Base-by-base conservation (phyloP, 2,329 filamentous ascomycete species). In the Alternaria sp. region DNA sequence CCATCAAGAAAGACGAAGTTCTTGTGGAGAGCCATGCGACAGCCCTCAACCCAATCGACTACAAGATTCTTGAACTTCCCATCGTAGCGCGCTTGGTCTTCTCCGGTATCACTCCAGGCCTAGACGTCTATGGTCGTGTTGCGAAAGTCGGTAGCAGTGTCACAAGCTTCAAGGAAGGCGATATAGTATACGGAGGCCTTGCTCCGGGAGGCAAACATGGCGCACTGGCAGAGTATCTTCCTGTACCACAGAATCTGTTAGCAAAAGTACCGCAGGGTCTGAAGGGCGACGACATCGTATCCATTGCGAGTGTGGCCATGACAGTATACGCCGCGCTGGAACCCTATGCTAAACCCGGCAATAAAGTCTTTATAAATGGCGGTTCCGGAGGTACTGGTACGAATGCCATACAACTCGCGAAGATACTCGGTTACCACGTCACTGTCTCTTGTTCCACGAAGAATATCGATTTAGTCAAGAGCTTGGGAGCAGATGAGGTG, bases 371-470 rank as follows among this genome's bases (percentile, higher is more conserved):
- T 66, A 82, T 89, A 70, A 89, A 89, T 65, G 87, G 86, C 20
- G 87, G 86, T 0, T 85, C 82, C 8, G 88, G 88, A 22, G 88
- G 87, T 0, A 82, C 80, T 3, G 88, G 88, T 1, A 81, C 82
- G 0, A 87, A 83, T 54, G 84, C 80, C 0, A 85, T 89, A 55
- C 88, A 89, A 69, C 82, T 89, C 51, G 87, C 87, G 4, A 88
- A 88, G 70, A 77, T 78, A 0, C 67, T 85, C 3, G 87, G 86
- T 0, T 86, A 83, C 65, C 76, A 83, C 57, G 87, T 90, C 28
- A 85, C 83, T 2, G 78, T 80, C 6, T 83, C 81, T 3, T 90
- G 87, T 67, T 89, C 87, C 5, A 79, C 78, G 0, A 71, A 71
- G 7, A 90, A 89, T 71, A 79, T 82, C 0, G 81, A 84, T 44